A percentile compares a stretch with the other conserved stretches of the same genome.
Conservation (phyloP, 2,329 filamentous ascomycete genomes). For the Xylaria sp. region DNA sequence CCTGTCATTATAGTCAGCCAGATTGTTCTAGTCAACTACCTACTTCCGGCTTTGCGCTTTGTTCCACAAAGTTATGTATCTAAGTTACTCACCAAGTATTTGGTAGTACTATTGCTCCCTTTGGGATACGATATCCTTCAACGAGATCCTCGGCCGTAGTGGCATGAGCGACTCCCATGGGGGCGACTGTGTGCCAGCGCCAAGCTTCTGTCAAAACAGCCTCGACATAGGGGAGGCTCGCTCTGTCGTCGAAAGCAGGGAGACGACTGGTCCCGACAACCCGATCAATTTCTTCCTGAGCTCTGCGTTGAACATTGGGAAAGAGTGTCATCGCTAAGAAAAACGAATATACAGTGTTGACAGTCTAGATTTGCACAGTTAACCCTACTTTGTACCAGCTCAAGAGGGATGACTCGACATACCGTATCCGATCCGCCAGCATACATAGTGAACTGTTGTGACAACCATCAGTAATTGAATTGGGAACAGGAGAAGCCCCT, state of each 20-base stretch:
- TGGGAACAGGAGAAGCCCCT: neutral
- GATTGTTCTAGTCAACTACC: too few species aligned
- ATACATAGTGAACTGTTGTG: slow-evolving; percentile 34
- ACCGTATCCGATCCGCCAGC: slow-evolving; percentile 44
- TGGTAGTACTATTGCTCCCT: slow-evolving; percentile 33
- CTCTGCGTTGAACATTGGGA: slow-evolving; percentile 57
- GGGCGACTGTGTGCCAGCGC: slow-evolving; percentile 46
- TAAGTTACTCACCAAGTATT: slow-evolving; percentile 38
- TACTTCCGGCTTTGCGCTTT: too few species aligned
- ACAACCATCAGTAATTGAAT: slow-evolving; percentile 1
- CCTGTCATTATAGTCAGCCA: too few species aligned
- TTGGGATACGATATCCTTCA: slow-evolving; percentile 39
- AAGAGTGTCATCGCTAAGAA: slow-evolving; percentile 60
- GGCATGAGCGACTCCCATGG: slow-evolving; percentile 40
- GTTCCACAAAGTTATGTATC: too few species aligned
- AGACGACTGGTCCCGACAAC: slow-evolving; percentile 48
- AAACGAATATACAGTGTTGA: slow-evolving; percentile 55
- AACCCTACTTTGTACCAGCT: neutral
- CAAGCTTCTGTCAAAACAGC: slow-evolving; percentile 44
- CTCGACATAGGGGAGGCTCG: slow-evolving; percentile 45
- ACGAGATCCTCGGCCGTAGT: slow-evolving; percentile 29
- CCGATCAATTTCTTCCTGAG: slow-evolving; percentile 49
- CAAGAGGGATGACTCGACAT: slow-evolving; percentile 9
- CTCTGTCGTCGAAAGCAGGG: slow-evolving; percentile 42
- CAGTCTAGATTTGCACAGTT: slow-evolving; percentile 49